Base-by-base conservation (phyloP, 108 stramenopile species). In the Nitzschia sp. region DNA sequence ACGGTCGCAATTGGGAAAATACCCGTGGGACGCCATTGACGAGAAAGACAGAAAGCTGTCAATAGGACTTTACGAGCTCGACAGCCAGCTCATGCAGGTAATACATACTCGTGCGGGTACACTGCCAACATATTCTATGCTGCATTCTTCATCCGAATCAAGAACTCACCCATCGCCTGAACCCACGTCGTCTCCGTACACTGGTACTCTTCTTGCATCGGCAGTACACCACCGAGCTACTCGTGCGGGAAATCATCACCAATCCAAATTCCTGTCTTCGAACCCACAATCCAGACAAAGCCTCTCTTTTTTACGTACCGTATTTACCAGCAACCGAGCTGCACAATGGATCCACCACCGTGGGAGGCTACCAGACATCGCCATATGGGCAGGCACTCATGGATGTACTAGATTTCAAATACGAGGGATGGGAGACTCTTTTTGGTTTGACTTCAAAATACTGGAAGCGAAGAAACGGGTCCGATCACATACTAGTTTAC, bases 381-480 rank as follows among this genome's bases (percentile, higher is more conserved):
- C 21, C 6, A 31, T 79, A 68, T 53, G 72, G 68, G 2, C 56
- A 73, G 21, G 78, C 78, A 1, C 35, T 79, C 16, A 19, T 68
- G 46, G 53, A 74, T 45, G 54, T 52, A 2, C 29, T 68, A 17
- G 53, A 32, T n/a, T 8, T 58, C 0, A n/a, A 47, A 8, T 69
- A 70, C 53, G 38, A 59, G 0, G n/a, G 9, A 30, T 79, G 78
- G 78, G 72, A 73, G 60, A 19, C n/a, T 1, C 1, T 21, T 1
- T 79, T 79, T 46, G 78, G 78, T 41, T 35, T 73, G 56, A 79
- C 78, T 3, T 63, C 72, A n/a, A 63, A 79, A 22, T 79, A 73
- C 27, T 79, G 72, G 72, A 48, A 73, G 57, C 58, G 78, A 48
- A 66, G 72, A 27, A 61, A 74, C 27, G 78, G 78, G 55, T 28